Percentiles rank a stretch among this genome's conserved stretches.
phyloP scores from a whole-genome alignment of 2,329 filamentous ascomycete genomes.

The Cercospora brassicicola region DNA sequence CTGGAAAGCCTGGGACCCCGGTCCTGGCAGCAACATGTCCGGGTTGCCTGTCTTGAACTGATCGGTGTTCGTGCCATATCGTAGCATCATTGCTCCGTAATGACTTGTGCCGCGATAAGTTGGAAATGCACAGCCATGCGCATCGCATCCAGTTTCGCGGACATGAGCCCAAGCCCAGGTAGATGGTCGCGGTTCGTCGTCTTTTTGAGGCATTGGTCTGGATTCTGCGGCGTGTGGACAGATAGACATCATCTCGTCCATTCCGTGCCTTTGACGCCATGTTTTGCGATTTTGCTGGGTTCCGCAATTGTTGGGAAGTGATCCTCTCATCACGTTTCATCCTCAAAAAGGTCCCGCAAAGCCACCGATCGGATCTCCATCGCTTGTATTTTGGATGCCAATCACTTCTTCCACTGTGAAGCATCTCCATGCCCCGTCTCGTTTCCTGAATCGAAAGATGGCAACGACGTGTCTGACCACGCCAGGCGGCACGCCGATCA shows the following conservation, averaged over 20 bases:
- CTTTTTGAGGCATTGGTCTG: neutral
- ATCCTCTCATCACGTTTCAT: neutral
- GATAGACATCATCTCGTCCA: neutral
- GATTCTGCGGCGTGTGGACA: neutral
- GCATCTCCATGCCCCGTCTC: slow-evolving; percentile 10
- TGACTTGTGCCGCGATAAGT: neutral
- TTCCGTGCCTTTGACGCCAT: neutral
- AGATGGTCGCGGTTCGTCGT: neutral
- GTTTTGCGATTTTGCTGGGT: neutral
- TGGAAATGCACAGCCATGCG: neutral
- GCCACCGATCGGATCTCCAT: slow-evolving; percentile 3
- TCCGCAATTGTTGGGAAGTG: neutral
- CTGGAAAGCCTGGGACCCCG: neutral
- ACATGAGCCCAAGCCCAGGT: neutral
- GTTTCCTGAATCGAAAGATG: slow-evolving; percentile 13
- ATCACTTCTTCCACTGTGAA: slow-evolving; percentile 16
- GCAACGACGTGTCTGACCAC: slow-evolving; percentile 9
- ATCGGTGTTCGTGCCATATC: neutral
- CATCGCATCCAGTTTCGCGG: neutral
- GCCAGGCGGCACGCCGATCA: slow-evolving; percentile 7
- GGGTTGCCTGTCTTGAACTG: neutral
- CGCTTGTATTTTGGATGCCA: slow-evolving; percentile 10
- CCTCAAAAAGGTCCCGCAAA: slow-evolving; percentile 3
- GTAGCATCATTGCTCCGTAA: neutral
- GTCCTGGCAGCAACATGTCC: neutral